phyloP scores from a whole-genome alignment of 2,329 filamentous ascomycete genomes.

The Calonectria henricotiae region DNA sequence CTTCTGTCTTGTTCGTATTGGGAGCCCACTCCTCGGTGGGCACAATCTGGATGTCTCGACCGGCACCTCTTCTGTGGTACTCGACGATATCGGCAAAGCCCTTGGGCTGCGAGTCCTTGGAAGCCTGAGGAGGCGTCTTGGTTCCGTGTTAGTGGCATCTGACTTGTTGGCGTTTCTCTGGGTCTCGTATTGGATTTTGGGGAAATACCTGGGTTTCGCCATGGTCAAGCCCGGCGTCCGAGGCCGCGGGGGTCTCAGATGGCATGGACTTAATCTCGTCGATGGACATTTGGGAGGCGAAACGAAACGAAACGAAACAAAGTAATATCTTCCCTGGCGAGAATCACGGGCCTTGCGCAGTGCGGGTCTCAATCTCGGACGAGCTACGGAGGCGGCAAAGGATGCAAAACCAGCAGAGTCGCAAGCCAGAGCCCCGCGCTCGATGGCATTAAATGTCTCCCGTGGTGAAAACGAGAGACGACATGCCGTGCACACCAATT shows the following conservation, averaged over 20 bases:
- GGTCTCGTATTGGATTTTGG: neutral
- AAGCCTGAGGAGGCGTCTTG: neutral
- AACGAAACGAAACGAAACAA: neutral
- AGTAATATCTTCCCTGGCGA: neutral
- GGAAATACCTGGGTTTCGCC: conserved; percentile 9
- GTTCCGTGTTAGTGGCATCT: neutral
- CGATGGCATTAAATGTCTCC: conserved; percentile 14
- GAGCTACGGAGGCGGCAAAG: neutral
- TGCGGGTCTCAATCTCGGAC: conserved; percentile 3
- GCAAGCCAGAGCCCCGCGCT: neutral
- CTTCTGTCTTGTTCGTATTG: neutral
- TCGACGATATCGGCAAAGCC: conserved; percentile 28
- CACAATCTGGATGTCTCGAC: conserved; percentile 10
- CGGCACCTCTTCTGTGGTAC: neutral
- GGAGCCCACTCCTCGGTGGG: conserved; percentile 5
- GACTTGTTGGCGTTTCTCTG: neutral
- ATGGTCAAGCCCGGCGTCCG: neutral
- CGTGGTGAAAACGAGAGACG: neutral
- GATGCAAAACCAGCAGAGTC: neutral
- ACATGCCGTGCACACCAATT: conserved; percentile 19
- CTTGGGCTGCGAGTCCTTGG: neutral
- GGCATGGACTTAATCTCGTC: neutral
- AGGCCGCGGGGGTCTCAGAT: neutral
- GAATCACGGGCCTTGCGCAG: neutral
- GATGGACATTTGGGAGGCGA: neutral